A percentile compares a stretch with the other conserved stretches of the same genome.
phyloP scores from a whole-genome alignment of 139 green algal species.

The Gonium pectorale region DNA sequence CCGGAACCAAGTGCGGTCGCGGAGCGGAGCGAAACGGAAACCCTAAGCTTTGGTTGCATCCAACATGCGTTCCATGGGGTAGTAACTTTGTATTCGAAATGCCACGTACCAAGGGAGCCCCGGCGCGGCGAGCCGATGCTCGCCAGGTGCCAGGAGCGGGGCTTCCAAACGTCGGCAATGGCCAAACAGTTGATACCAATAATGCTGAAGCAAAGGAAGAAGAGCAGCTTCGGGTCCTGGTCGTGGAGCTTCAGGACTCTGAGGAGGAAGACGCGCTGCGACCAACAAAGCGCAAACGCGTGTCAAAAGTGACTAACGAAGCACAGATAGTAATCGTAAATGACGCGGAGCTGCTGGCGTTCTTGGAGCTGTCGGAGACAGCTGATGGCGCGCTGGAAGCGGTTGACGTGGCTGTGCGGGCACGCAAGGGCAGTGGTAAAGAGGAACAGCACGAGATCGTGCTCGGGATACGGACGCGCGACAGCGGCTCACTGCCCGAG shows the following conservation, averaged over 20 bases:
- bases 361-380: background rate
- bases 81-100: background rate
- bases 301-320: background rate
- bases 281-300: background rate
- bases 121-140: background rate
- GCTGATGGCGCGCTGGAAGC: background rate
- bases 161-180: too few species aligned
- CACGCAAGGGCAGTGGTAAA: too few species aligned
- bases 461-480: too few species aligned
- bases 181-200: too few species aligned
- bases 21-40: too few species aligned
- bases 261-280: background rate
- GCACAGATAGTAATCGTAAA: background rate
- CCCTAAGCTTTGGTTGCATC: too few species aligned
- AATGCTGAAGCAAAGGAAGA: background rate
- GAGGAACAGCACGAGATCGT: too few species aligned
- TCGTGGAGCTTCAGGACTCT: background rate
- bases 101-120: background rate
- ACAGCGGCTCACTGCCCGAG: background rate
- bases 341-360: background rate
- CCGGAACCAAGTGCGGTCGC: too few species aligned
- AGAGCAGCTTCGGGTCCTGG: background rate
- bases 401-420: background rate
- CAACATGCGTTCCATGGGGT: too few species aligned
- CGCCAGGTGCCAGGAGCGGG: background rate